phyloP scores from a whole-genome alignment of 176 grass and related monocot species.

The Triticum aestivum region IWGSC_CS_RefSeq_v2.1 NC_057796.1:312523889-312524388 shows the following conservation, averaged over 20 bases:
- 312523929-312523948: neutral
- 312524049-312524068: too few species aligned
- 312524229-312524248: slow-evolving; percentile 94
- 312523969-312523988: too few species aligned
- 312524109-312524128: neutral
- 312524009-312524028: too few species aligned
- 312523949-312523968: too few species aligned
- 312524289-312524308: slow-evolving; percentile 94
- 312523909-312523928: neutral
- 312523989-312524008: too few species aligned
- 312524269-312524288: slow-evolving; percentile 87
- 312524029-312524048: too few species aligned
- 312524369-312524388: slow-evolving; percentile 78
- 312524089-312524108: neutral
- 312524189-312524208: slow-evolving; percentile 89
- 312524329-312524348: slow-evolving; percentile 84
- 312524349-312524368: slow-evolving; percentile 86
- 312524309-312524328: slow-evolving; percentile 78
- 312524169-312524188: slow-evolving; percentile 87
- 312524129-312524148: neutral
- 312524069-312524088: neutral
- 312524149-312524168: slow-evolving; percentile 9
- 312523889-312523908: neutral
- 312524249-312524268: slow-evolving; percentile 90
- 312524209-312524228: slow-evolving; percentile 90